Evolutionary conservation across 805 yeast species (phyloP).

Genomic region (Sugiyamaella qingdaonensis): DNA sequence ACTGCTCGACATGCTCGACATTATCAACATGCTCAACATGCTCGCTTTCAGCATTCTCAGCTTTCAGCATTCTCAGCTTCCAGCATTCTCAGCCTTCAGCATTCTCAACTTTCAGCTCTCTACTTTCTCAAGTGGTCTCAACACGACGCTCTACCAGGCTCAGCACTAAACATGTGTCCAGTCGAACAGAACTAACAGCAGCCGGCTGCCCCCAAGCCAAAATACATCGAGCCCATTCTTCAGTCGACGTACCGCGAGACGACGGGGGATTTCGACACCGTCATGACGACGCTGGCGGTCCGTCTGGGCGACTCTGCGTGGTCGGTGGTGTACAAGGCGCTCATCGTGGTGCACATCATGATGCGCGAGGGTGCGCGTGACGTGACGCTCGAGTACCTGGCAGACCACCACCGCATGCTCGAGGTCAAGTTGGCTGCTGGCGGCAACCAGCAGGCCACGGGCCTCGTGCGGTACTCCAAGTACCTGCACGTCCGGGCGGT

Average conservation of each 20-base stretch:
- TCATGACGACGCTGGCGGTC: constrained; percentile 58
- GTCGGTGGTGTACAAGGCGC: constrained; percentile 84
- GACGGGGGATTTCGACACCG: constrained; percentile 60
- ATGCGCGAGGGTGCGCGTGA: constrained; percentile 85
- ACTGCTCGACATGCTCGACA: no score
- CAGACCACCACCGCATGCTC: constrained; percentile 48
- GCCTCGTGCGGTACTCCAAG: constrained; percentile 59
- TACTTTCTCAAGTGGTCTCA: no score
- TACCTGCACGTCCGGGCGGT: constrained; percentile 66
- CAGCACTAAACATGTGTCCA: no score
- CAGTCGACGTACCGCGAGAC: constrained; percentile 57
- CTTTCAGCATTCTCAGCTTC: no score
- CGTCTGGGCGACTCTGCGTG: constrained; percentile 79
- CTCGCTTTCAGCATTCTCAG: no score
- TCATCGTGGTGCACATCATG: constrained; percentile 84
- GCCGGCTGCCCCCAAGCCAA: constrained; percentile 97
- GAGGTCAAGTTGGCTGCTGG: constrained; percentile 34
- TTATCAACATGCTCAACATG: no score
- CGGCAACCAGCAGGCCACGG: constrained; percentile 33
- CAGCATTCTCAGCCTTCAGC: no score
- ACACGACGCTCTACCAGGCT: no score
- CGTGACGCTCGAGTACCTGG: constrained; percentile 60
- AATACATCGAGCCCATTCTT: constrained; percentile 90
- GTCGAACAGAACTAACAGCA: constrained; percentile 19
- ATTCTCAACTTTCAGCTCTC: no score